Evolutionary conservation across 2,329 filamentous ascomycete species (phyloP).

Genomic region (Ophiostoma angusticollis): DNA sequence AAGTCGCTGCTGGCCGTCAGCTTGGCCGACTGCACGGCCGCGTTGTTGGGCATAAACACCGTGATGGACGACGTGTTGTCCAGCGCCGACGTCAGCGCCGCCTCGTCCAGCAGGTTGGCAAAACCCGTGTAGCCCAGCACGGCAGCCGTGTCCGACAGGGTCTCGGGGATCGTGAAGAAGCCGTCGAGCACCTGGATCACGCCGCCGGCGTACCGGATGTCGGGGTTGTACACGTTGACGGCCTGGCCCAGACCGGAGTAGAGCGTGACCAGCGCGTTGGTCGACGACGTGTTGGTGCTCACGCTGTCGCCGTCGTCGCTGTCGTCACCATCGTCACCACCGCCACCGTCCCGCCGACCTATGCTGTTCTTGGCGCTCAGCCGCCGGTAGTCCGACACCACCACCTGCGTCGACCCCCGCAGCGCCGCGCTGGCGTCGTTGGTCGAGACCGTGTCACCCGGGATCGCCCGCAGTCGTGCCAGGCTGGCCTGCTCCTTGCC

Average conservation of each 20-base stretch:
- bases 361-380: slow-evolving; percentile 1
- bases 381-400: slow-evolving; percentile 10
- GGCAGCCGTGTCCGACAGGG: slow-evolving; percentile 7
- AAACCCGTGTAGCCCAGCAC: slow-evolving; percentile 10
- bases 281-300: slow-evolving; percentile 7
- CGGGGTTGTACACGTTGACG: slow-evolving; percentile 10
- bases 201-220: slow-evolving; percentile 7
- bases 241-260: slow-evolving; percentile 11
- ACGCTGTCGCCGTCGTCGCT: not conserved
- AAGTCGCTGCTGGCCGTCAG: slow-evolving; percentile 5
- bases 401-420: slow-evolving; percentile 9
- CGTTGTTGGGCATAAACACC: slow-evolving; percentile 11
- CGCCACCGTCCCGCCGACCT: not conserved
- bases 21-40: slow-evolving; percentile 9
- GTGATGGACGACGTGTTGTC: slow-evolving; percentile 11
- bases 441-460: slow-evolving; percentile 6
- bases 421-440: slow-evolving; percentile 6
- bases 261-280: slow-evolving; percentile 7
- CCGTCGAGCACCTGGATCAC: slow-evolving; percentile 10
- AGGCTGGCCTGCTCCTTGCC: slow-evolving; percentile 7
- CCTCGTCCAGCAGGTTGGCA: slow-evolving; percentile 6
- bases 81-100: slow-evolving; percentile 4
- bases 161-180: slow-evolving; percentile 9
- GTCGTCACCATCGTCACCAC: not conserved
- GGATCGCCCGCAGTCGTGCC: slow-evolving; percentile 9